Conservation (phyloP, 768 basidiomycete genomes). For the Melanogaster broomeanus region DNA sequence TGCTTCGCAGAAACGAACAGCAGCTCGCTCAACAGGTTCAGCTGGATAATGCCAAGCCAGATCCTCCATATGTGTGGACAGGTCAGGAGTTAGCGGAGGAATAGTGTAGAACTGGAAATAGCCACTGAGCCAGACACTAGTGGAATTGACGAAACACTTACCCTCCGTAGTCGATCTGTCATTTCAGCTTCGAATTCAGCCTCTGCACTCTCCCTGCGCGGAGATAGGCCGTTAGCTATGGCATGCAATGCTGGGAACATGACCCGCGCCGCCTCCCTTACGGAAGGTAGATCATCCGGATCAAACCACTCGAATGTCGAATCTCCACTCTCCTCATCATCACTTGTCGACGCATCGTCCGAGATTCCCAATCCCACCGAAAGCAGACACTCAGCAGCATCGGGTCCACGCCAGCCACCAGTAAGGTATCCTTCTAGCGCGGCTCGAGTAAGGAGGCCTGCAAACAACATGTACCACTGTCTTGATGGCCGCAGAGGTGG, state of each 20-base stretch:
- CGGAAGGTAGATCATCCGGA: conserved; percentile 73
- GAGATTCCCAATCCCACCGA: conserved; percentile 65
- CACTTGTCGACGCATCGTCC: conserved; percentile 24
- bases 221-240: conserved; percentile 25
- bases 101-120: conserved; percentile 73
- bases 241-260: conserved; percentile 61
- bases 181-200: conserved; percentile 77
- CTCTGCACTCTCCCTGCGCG: conserved; percentile 53
- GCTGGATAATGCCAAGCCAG: conserved; percentile 76
- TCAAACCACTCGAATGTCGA: conserved; percentile 58
- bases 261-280: conserved; percentile 64
- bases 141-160: conserved; percentile 36
- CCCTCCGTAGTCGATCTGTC: conserved; percentile 67
- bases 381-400: conserved; percentile 69
- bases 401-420: conserved; percentile 75
- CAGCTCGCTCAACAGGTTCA: conserved; percentile 78
- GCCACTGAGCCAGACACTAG: conserved; percentile 5
- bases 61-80: conserved; percentile 76
- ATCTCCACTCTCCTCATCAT: conserved; percentile 34
- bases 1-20: conserved; percentile 79
- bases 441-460: conserved; percentile 77
- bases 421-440: conserved; percentile 84
- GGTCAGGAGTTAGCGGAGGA: conserved; percentile 67
- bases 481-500: conserved; percentile 66
- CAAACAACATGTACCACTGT: conserved; percentile 82